Conservation (phyloP, 805 yeast species). For the Cyberlindnera americana region DNA sequence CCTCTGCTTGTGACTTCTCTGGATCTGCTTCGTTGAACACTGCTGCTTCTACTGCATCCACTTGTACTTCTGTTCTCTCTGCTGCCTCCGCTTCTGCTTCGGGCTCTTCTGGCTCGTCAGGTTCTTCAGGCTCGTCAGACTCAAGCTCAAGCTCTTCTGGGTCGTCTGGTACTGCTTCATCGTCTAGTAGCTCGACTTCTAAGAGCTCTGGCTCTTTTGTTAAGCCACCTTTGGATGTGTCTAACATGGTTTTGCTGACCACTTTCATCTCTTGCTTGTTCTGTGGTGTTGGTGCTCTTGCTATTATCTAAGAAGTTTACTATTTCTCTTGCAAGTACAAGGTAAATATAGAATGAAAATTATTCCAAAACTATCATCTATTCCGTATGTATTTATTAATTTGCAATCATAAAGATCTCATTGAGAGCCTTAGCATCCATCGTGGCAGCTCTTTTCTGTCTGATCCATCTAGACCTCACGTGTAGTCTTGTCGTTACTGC, state of each 20-base stretch:
- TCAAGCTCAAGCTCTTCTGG: constrained; percentile 20
- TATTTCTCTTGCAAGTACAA: too few relatives aligned
- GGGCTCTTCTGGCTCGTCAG: constrained; percentile 33
- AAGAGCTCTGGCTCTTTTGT: constrained; percentile 13
- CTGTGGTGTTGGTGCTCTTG: constrained; percentile 41
- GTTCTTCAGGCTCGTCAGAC: constrained; percentile 11
- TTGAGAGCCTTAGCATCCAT: constrained; percentile 85
- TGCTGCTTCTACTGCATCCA: constrained; percentile 37
- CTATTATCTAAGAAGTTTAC: constrained; percentile 26
- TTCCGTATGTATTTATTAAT: constrained; percentile 30
- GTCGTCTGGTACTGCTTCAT: constrained; percentile 25
- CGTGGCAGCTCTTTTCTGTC: constrained; percentile 87
- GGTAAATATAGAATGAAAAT: background rate
- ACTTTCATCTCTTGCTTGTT: constrained; percentile 35
- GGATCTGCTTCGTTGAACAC: constrained; percentile 61
- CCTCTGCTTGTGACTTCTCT: constrained; percentile 63
- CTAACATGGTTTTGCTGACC: constrained; percentile 21
- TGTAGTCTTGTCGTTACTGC: constrained; percentile 56
- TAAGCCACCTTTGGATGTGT: constrained; percentile 15
- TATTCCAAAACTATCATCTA: too few relatives aligned
- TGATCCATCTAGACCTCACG: constrained; percentile 82
- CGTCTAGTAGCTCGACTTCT: constrained; percentile 28
- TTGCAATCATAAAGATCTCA: constrained; percentile 87
- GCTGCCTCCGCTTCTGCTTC: constrained; percentile 25
- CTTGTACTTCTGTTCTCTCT: constrained; percentile 37